These are phyloP conservation scores for Zasmidium cellare DNA, from an alignment of 2,329 filamentous ascomycete species.

Conservation along the genomic window DNA sequence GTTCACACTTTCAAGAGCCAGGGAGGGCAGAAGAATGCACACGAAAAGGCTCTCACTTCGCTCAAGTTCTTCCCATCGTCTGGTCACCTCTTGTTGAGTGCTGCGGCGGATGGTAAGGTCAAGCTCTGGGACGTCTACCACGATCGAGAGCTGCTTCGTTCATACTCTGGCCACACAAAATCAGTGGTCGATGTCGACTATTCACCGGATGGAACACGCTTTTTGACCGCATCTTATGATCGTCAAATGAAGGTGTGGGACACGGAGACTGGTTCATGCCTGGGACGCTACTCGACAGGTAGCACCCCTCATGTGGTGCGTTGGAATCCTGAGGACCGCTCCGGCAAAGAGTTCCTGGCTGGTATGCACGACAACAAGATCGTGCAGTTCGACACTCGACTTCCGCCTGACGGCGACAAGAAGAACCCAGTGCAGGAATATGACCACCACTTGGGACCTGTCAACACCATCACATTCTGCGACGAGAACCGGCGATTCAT, in stretches of 20 bases:
- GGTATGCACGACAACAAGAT: conserved; percentile 99
- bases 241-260: conserved; percentile 98
- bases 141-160: conserved; percentile 80
- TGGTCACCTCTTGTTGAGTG: conserved; percentile 84
- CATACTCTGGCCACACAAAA: conserved; percentile 89
- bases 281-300: conserved; percentile 86
- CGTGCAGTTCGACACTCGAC: conserved; percentile 86
- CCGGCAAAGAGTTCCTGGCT: conserved; percentile 85
- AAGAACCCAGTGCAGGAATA: conserved; percentile 86
- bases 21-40: conserved; percentile 44
- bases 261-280: conserved; percentile 86
- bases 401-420: conserved; percentile 50
- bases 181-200: conserved; percentile 88
- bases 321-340: conserved; percentile 80
- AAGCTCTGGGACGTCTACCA: conserved; percentile 97
- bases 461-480: conserved; percentile 97
- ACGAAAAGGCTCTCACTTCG: conserved; percentile 80
- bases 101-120: conserved; percentile 85
- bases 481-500: conserved; percentile 95
- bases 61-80: conserved; percentile 86
- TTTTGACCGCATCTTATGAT: conserved; percentile 90
- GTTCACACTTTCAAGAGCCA: conserved; percentile 83
- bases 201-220: conserved; percentile 77
- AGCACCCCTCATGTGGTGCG: conserved; percentile 93
- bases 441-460: conserved; percentile 94